Conservation (phyloP, 2,329 filamentous ascomycete genomes). For the Pseudonectria foliicola region DNA sequence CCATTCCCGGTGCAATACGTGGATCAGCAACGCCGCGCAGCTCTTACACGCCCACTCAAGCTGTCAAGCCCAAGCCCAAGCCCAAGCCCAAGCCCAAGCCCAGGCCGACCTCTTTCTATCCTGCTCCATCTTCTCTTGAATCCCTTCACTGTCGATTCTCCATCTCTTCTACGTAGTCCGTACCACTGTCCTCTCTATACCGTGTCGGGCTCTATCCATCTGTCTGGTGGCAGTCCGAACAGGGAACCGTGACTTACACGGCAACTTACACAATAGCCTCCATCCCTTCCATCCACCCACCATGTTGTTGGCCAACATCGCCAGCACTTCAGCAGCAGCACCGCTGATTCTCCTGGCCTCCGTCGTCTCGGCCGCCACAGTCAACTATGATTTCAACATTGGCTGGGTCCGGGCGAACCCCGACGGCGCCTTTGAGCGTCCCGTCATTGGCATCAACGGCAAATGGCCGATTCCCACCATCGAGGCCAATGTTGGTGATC, state of each 20-base stretch:
- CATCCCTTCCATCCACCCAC: background rate
- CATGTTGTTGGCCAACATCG: slow-evolving; percentile 12
- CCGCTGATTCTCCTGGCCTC: slow-evolving; percentile 12
- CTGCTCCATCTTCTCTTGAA: background rate
- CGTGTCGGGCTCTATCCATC: too few relatives aligned
- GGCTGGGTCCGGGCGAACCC: slow-evolving; percentile 67
- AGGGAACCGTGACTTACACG: too few relatives aligned
- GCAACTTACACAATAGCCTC: too few relatives aligned
- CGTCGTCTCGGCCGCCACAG: slow-evolving; percentile 31
- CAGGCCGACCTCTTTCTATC: too few relatives aligned
- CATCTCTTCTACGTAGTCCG: too few relatives aligned
- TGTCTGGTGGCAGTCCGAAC: too few relatives aligned
- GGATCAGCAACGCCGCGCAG: too few relatives aligned
- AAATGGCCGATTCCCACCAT: slow-evolving; percentile 67
- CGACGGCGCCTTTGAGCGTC: slow-evolving; percentile 54
- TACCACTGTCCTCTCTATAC: too few relatives aligned
- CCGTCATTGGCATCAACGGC: slow-evolving; percentile 69
- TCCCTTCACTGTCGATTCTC: background rate
- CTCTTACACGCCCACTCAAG: too few relatives aligned
- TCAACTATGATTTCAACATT: slow-evolving; percentile 60
- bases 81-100: too few relatives aligned
- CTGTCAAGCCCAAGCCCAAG: too few relatives aligned
- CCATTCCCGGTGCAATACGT: too few relatives aligned
- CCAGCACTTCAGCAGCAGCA: slow-evolving; percentile 6
- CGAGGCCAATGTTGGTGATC: slow-evolving; percentile 55